phyloP scores from a whole-genome alignment of 1,284 basidiomycete genomes.

The Ustilago nuda region DNA sequence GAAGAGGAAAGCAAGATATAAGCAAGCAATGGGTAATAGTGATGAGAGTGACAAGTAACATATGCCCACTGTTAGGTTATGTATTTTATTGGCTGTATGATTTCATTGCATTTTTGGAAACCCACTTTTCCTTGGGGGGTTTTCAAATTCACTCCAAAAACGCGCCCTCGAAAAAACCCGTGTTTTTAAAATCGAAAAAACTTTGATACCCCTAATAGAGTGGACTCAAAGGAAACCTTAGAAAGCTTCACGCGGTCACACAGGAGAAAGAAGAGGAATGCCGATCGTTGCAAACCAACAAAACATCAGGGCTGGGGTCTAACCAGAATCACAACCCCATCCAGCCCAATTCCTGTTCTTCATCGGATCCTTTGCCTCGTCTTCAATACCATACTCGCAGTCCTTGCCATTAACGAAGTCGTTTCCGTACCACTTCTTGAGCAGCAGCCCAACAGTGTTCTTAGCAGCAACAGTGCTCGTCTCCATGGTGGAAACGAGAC shows the following conservation, averaged over 20 bases:
- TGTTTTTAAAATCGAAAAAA: too few relatives aligned
- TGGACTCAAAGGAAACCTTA: not conserved
- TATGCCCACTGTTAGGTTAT: too few relatives aligned
- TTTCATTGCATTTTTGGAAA: too few relatives aligned
- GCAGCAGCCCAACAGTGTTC: slow-evolving; percentile 73
- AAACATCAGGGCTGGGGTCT: not conserved
- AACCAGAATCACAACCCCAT: slow-evolving; percentile 65
- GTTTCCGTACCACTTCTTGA: slow-evolving; percentile 58
- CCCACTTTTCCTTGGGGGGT: not conserved
- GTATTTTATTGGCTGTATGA: too few relatives aligned
- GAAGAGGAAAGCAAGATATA: too few relatives aligned
- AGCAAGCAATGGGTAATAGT: too few relatives aligned
- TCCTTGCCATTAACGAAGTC: slow-evolving; percentile 57
- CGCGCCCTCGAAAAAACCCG: too few relatives aligned
- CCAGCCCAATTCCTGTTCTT: slow-evolving; percentile 55
- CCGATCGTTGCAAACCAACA: not conserved
- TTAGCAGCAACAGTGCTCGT: slow-evolving; percentile 86
- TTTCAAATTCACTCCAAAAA: too few relatives aligned
- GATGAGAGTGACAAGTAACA: too few relatives aligned
- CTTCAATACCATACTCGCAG: slow-evolving; percentile 28
- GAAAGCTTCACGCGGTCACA: too few relatives aligned
- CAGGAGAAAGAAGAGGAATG: not conserved
- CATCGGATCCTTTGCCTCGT: slow-evolving; percentile 26
- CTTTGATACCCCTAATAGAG: too few relatives aligned
- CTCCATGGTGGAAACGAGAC: slow-evolving; percentile 78